Percentiles rank a stretch among this genome's conserved stretches.
These are phyloP conservation scores for Chloris gayana DNA, from an alignment of 176 grass and related monocot species.

Conservation along the genomic window DNA sequence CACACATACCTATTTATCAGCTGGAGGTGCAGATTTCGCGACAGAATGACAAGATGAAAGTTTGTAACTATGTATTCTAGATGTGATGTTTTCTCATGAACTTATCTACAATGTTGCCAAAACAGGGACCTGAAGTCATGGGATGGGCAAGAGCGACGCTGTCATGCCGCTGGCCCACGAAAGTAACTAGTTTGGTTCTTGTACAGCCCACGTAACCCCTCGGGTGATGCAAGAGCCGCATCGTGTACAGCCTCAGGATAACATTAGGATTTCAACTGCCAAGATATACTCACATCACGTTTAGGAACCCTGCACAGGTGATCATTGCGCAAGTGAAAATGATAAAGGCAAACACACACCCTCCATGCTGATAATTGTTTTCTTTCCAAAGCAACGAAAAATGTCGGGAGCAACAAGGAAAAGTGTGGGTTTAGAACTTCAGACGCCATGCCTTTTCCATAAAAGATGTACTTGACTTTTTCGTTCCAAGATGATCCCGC, in stretches of 20 bases:
- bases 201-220: conserved; percentile 12
- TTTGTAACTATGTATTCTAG: background rate
- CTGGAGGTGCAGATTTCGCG: background rate
- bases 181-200: conserved; percentile 27
- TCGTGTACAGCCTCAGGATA: conserved; percentile 10
- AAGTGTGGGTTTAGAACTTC: background rate
- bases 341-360: background rate
- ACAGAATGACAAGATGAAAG: background rate
- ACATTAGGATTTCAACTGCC: conserved; percentile 24
- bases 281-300: conserved; percentile 14
- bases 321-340: background rate
- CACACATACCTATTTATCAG: background rate
- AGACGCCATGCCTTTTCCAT: background rate
- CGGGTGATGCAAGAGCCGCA: conserved; percentile 35
- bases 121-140: conserved; percentile 13
- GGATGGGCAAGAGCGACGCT: conserved; percentile 31
- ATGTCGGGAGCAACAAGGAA: background rate
- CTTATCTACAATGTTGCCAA: conserved; percentile 12
- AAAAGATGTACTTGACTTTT: background rate
- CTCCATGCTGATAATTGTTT: background rate
- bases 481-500: background rate
- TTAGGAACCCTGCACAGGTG: background rate
- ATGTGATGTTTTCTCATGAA: background rate
- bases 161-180: conserved; percentile 43
- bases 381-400: background rate